These are phyloP conservation scores for Trichoderma harzianum DNA, from an alignment of 2,329 filamentous ascomycete genomes.

Conservation along the genomic window DNA sequence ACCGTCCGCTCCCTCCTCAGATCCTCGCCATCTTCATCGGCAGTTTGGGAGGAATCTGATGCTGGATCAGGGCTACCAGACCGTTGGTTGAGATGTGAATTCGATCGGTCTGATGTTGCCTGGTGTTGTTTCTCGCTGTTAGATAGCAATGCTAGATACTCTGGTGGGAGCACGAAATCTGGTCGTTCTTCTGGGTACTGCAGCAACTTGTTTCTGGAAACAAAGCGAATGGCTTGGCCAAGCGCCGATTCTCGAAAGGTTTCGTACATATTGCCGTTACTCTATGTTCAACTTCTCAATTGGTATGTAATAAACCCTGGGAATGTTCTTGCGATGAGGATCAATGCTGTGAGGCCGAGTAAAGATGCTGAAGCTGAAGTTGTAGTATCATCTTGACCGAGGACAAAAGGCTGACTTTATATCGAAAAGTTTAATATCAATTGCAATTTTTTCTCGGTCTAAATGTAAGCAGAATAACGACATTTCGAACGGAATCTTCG, in stretches of 20 bases:
- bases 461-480: background rate
- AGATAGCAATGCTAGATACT: background rate
- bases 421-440: background rate
- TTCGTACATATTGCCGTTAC: background rate
- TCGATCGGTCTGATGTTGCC: background rate
- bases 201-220: background rate
- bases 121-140: background rate
- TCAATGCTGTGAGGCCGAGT: background rate
- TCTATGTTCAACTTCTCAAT: background rate
- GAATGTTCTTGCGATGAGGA: background rate
- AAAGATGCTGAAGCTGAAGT: background rate
- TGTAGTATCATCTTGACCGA: background rate
- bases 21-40: background rate
- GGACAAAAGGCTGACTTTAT: background rate
- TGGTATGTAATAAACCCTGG: background rate
- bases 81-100: background rate
- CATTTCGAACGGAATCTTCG: background rate
- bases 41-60: background rate
- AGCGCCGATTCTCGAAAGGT: background rate
- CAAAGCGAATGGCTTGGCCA: conserved; percentile 1
- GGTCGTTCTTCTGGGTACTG: background rate
- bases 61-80: background rate
- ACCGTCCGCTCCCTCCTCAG: background rate
- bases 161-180: background rate
- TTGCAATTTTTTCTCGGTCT: background rate